Evolutionary conservation across 1,284 basidiomycete genomes (phyloP).

Genomic region (Rhodofomes roseus): DNA sequence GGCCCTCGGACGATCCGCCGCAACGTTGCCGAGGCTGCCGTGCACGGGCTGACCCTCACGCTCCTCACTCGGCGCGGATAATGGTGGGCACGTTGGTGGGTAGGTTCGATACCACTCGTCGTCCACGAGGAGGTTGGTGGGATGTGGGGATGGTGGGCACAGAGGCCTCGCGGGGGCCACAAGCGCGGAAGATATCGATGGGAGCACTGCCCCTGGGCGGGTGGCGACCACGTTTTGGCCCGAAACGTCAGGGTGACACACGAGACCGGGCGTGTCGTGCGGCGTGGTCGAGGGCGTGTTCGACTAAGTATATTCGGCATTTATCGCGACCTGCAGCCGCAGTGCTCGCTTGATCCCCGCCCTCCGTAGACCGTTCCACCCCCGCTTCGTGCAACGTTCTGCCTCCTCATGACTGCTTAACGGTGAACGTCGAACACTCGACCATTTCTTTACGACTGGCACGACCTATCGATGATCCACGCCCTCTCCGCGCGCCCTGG

Average conservation of each 20-base stretch:
- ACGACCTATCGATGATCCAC: constrained; percentile 4
- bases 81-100: background rate
- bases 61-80: background rate
- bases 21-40: no score
- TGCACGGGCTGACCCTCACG: no score
- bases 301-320: background rate
- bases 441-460: constrained; percentile 2
- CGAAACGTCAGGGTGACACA: constrained; percentile 10
- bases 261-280: background rate
- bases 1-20: background rate
- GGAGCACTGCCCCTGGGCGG: constrained; percentile 1
- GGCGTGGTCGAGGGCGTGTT: constrained; percentile 5
- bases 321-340: background rate
- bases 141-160: no score
- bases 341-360: constrained; percentile 1
- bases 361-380: background rate
- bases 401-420: background rate
- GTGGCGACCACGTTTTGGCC: constrained; percentile 9
- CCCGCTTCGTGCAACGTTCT: background rate
- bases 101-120: background rate
- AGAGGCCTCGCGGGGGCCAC: no score
- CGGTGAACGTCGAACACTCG: background rate
- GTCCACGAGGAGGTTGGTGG: no score
- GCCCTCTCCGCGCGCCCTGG: background rate
- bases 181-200: constrained; percentile 8